Evolutionary conservation across 2,329 filamentous ascomycete species (phyloP), one percentile per base, ranked within the genome.

Genomic region (Leptographium radiaticola): DNA sequence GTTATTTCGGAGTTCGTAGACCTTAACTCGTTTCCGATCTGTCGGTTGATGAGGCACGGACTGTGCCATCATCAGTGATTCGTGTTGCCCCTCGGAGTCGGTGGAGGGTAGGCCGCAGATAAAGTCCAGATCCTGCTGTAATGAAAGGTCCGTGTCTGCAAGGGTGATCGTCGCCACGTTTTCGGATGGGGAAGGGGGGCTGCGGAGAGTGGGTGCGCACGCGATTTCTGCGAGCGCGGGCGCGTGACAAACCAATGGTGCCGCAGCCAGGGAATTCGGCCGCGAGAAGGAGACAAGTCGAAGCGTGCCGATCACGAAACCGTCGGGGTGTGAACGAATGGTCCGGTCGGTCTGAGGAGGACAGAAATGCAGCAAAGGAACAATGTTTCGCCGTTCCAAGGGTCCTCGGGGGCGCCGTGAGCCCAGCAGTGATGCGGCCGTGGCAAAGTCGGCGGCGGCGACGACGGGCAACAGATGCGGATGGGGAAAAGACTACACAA

Each of bases 1-100:
- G 77, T 95, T 95, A 72, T 95, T 89, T 69, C 88, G 89, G 64
- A 98, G 80, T 75, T 97, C 93, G 71, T 98, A 98, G 67, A 98
- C 93, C 77, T 98, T 98, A 71, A 97, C 93, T 77, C 93, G 79
- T 69, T 79, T 82, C 71, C 76, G 81, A 65, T 83, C 80, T 69
- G 76, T 76, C 68, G 75, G 71, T 72, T 76, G 77, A 79, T 81
- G 79, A 80, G 80, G 80, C 80, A 83, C 79, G 63, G 74, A 71
- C 74, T 83, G 80, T 80, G 81, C 81, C 81, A 84, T 84, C 75
- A 81, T 83, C 80, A 75, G 74, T 68, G 76, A 75, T 71, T 80
- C 76, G 70, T 72, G 67, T 66, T 77, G 77, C 70, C 70, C 73
- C 69, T 80, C 76, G 60, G 67, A 59, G 62, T 58, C 57, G 34